Conservation (phyloP, 176 grass and related monocot species). For the Coix lacrymajobi region DNA sequence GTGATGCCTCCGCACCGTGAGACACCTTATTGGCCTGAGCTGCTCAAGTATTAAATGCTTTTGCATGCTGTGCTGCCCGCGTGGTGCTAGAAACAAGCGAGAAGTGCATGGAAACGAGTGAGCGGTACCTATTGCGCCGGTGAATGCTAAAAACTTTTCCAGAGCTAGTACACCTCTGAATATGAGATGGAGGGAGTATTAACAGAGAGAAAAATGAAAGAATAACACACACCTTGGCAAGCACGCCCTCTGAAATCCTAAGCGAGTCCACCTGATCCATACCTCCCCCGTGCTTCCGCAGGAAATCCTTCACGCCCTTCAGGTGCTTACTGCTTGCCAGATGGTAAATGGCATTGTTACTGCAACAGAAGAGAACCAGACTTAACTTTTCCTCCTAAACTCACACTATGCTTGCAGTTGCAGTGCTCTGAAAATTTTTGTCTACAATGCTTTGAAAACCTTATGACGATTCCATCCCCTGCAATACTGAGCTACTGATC, state of each 20-base stretch:
- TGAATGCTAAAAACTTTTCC: too few relatives aligned
- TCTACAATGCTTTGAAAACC: not conserved
- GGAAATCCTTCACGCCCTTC: conserved; percentile 60
- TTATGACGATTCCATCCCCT: not conserved
- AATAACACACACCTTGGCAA: conserved; percentile 53
- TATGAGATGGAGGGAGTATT: too few relatives aligned
- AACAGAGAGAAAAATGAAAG: not conserved
- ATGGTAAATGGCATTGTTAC: conserved; percentile 68
- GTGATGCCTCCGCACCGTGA: too few relatives aligned
- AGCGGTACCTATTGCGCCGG: too few relatives aligned
- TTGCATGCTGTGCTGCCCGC: too few relatives aligned
- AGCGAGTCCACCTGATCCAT: conserved; percentile 61
- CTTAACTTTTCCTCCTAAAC: not conserved
- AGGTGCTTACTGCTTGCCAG: conserved; percentile 59
- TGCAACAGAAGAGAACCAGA: conserved; percentile 27
- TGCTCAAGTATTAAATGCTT: too few relatives aligned
- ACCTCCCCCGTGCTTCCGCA: conserved; percentile 63
- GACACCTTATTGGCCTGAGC: too few relatives aligned
- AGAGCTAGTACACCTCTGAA: too few relatives aligned
- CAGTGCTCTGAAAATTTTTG: not conserved
- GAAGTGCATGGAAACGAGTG: too few relatives aligned
- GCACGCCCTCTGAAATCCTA: conserved; percentile 60
- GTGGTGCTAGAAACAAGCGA: too few relatives aligned
- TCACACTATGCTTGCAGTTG: not conserved
- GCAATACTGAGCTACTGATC: not conserved